A percentile compares a stretch with the other conserved stretches of the same genome.
These are phyloP conservation scores for Termitomyces sp. DNA, from an alignment of 768 basidiomycete genomes.

Conservation along the genomic window DNA sequence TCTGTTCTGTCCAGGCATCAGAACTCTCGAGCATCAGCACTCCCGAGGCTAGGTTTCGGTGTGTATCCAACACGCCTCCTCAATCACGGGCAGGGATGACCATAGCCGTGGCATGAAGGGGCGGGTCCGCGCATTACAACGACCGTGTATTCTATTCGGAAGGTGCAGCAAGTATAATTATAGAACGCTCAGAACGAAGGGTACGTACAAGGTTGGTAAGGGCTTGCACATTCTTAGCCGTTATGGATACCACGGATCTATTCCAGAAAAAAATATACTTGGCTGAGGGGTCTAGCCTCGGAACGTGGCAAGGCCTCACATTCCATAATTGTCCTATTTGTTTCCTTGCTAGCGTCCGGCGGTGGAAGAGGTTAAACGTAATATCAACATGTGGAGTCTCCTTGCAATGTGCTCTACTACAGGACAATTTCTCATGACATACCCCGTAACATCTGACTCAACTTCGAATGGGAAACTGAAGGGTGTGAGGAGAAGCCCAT, in stretches of 20 bases:
- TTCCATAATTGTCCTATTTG: background rate
- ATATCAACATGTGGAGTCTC: background rate
- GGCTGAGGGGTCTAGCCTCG: conserved; percentile 7
- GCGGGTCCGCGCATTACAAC: conserved; percentile 13
- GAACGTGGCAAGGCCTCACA: conserved; percentile 4
- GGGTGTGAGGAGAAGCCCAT: background rate
- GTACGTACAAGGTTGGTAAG: conserved; percentile 10
- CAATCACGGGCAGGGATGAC: conserved; percentile 9
- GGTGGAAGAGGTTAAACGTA: background rate
- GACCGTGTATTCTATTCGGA: conserved; percentile 10
- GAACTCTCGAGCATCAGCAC: conserved; percentile 4
- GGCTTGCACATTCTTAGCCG: background rate
- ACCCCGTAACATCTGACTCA: background rate
- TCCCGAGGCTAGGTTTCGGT: conserved; percentile 9
- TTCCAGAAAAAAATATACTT: conserved; percentile 9
- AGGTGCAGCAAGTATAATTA: conserved; percentile 9
- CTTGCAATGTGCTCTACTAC: background rate
- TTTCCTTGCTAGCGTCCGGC: background rate
- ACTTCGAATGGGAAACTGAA: background rate
- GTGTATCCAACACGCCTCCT: conserved; percentile 11
- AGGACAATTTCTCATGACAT: background rate
- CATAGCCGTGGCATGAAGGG: conserved; percentile 12
- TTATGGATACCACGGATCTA: conserved; percentile 6
- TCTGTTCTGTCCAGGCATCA: conserved; percentile 8
- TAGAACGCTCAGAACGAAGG: conserved; percentile 11